Percentiles rank a stretch among this genome's conserved stretches.
Evolutionary conservation across 306 rosid genomes (phyloP).

Genomic region (Morella rubra): DNA sequence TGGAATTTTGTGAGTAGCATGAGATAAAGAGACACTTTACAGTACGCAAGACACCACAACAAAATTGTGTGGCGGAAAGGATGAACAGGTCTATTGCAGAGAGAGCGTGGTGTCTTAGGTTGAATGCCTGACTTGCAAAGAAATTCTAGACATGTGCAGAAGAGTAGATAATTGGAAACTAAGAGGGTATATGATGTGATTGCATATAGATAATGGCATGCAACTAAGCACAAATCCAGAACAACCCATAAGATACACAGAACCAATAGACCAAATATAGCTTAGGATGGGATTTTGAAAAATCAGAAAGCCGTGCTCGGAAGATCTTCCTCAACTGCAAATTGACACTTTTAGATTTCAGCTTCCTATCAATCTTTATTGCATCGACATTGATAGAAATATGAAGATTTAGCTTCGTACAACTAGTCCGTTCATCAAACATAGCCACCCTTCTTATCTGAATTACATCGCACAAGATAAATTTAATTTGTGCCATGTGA

Average conservation of each 20-base stretch:
- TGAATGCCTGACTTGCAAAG: too few relatives aligned
- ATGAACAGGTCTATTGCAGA: too few relatives aligned
- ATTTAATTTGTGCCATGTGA: conserved; percentile 80
- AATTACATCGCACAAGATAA: conserved; percentile 62
- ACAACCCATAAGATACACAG: too few relatives aligned
- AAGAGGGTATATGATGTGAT: background rate
- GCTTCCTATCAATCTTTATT: conserved; percentile 31
- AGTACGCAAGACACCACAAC: too few relatives aligned
- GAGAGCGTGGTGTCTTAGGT: too few relatives aligned
- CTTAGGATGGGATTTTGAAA: conserved; percentile 59
- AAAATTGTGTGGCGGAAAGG: too few relatives aligned
- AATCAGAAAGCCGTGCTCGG: conserved; percentile 39
- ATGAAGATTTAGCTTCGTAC: conserved; percentile 75
- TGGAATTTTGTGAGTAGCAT: too few relatives aligned
- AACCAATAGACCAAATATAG: conserved; percentile 30
- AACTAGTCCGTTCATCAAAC: conserved; percentile 53
- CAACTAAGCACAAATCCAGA: background rate
- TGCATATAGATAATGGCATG: background rate
- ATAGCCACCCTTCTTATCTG: conserved; percentile 44
- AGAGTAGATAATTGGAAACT: background rate
- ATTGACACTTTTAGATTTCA: conserved; percentile 28
- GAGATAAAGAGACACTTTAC: too few relatives aligned
- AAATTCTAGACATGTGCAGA: too few relatives aligned
- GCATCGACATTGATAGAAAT: conserved; percentile 43
- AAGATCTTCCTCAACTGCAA: conserved; percentile 52